Evolutionary conservation across 2,329 filamentous ascomycete species (phyloP).

Genomic region (Coniochaeta pulveracea): DNA sequence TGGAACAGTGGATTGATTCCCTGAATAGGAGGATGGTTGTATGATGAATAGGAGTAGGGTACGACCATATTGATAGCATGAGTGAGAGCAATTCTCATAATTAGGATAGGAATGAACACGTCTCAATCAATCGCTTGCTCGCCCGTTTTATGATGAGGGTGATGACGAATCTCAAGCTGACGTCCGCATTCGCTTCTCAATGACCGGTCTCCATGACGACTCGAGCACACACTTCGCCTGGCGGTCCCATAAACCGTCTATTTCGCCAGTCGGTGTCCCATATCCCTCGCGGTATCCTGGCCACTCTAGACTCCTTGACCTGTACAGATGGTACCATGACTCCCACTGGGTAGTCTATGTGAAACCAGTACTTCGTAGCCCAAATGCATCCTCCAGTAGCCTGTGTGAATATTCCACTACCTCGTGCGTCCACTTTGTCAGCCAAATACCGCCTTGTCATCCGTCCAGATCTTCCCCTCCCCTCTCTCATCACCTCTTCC

Average conservation of each 20-base stretch:
- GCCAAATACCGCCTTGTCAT: not conserved
- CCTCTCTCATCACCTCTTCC: conserved; percentile 43
- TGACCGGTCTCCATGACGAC: too few species aligned
- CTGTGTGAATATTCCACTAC: not conserved
- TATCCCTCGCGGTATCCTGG: too few species aligned
- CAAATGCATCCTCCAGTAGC: too few species aligned
- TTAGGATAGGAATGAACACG: conserved; percentile 7
- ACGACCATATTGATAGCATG: conserved; percentile 8
- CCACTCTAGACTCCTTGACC: too few species aligned
- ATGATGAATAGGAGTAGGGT: conserved; percentile 1
- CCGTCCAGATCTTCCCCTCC: not conserved
- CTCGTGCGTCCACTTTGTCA: conserved; percentile 1
- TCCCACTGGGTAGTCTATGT: too few species aligned
- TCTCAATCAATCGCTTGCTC: conserved; percentile 2
- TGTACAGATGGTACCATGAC: too few species aligned
- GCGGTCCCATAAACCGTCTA: too few species aligned
- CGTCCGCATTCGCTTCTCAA: too few species aligned
- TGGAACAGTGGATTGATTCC: not conserved
- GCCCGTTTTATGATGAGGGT: not conserved
- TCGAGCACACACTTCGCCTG: too few species aligned
- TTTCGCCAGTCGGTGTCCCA: too few species aligned
- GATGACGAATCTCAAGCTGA: too few species aligned
- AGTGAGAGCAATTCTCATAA: conserved; percentile 12
- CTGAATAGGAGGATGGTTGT: conserved; percentile 2
- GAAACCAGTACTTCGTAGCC: too few species aligned